Evolutionary conservation across 148 eudicot species (phyloP).

Genomic region (Vaccinium corymbosum): DNA sequence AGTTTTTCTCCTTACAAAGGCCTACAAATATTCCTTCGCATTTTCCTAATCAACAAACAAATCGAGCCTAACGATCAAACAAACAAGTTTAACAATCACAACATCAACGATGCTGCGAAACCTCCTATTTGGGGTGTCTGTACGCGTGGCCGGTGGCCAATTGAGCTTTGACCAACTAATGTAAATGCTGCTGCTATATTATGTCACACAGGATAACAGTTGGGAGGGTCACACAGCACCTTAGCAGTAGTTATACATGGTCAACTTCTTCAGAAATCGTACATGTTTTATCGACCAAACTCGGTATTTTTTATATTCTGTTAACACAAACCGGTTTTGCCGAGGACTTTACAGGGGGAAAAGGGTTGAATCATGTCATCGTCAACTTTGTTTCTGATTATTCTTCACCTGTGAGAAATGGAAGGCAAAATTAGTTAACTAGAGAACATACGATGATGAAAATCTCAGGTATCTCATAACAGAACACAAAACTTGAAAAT

Average conservation of each 20-base stretch:
- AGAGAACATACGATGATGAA: not conserved
- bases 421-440: not conserved
- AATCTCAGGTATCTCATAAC: not conserved
- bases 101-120: too few relatives aligned
- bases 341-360: not conserved
- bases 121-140: too few relatives aligned
- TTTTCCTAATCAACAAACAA: too few relatives aligned
- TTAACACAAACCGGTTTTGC: not conserved
- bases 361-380: slow-evolving; percentile 2
- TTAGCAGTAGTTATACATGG: not conserved
- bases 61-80: too few relatives aligned
- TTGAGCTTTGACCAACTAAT: too few relatives aligned
- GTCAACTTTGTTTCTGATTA: not conserved
- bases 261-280: not conserved
- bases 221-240: not conserved
- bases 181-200: not conserved
- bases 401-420: slow-evolving; percentile 2
- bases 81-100: too few relatives aligned
- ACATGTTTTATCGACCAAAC: not conserved
- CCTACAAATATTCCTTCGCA: too few relatives aligned
- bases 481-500: too few relatives aligned
- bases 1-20: too few relatives aligned
- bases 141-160: too few relatives aligned
- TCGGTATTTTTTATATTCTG: not conserved
- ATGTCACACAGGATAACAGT: not conserved